phyloP scores from a whole-genome alignment of 164 flowering plant species.

The Liquidambar formosana region DNA sequence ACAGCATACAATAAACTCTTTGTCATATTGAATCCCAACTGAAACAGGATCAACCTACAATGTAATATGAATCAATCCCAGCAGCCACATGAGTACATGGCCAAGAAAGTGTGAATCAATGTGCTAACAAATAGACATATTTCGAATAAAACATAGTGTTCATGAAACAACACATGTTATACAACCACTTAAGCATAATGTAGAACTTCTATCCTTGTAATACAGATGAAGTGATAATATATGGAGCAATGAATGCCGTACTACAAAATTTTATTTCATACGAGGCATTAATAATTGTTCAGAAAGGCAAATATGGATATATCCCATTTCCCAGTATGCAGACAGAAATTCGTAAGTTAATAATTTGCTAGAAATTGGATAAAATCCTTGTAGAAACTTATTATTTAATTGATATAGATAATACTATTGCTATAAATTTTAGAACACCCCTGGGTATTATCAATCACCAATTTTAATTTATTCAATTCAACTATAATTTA shows the following conservation, averaged over 20 bases:
- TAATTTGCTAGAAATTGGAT: too few species aligned
- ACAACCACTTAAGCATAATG: neutral
- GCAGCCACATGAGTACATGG: too few species aligned
- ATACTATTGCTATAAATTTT: neutral
- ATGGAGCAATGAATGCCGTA: neutral
- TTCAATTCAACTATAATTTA: too few species aligned
- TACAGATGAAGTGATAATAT: neutral
- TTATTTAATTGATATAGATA: too few species aligned
- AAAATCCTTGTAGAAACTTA: too few species aligned
- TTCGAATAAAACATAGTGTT: neutral
- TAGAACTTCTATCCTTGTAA: neutral
- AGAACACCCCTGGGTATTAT: neutral
- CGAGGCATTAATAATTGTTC: neutral
- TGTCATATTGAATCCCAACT: constrained; percentile 87
- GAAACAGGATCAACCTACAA: constrained; percentile 80
- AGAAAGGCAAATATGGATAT: neutral
- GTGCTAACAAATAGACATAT: neutral
- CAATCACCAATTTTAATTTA: too few species aligned
- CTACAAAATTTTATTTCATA: neutral
- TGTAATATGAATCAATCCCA: too few species aligned
- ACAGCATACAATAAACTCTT: constrained; percentile 90
- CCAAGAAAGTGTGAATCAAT: neutral
- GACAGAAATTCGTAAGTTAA: neutral
- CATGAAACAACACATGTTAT: neutral
- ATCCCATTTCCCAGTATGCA: neutral